phyloP scores from a whole-genome alignment of 2,329 filamentous ascomycete species.

The Escovopsis sp. region DNA sequence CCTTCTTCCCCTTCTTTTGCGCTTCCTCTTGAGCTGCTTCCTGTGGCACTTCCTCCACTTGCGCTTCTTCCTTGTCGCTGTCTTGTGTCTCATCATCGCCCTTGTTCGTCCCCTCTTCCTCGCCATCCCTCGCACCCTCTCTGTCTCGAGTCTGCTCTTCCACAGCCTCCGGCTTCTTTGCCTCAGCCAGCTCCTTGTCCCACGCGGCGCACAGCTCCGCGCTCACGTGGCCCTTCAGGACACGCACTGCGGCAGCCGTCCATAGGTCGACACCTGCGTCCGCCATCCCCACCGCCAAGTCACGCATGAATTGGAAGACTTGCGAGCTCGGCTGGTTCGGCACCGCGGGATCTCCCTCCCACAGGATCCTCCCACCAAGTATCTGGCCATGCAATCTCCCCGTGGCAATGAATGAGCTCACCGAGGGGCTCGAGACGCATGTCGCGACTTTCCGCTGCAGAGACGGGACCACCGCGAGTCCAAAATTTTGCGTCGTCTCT shows the following conservation, averaged over 20 bases:
- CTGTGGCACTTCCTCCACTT: constrained; percentile 6
- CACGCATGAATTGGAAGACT: constrained; percentile 56
- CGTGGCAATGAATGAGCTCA: constrained; percentile 38
- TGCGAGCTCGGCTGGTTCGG: constrained; percentile 66
- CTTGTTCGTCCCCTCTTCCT: constrained; percentile 6
- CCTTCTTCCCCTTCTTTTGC: constrained; percentile 4
- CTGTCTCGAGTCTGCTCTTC: constrained; percentile 4
- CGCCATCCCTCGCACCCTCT: constrained; percentile 3
- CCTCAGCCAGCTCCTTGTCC: constrained; percentile 25
- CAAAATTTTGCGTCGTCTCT: constrained; percentile 36
- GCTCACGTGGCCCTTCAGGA: constrained; percentile 44
- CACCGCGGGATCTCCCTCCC: constrained; percentile 63
- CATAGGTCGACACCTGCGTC: constrained; percentile 63
- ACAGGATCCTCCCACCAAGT: constrained; percentile 38
- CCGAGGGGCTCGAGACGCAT: constrained; percentile 32
- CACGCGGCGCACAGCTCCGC: constrained; percentile 34
- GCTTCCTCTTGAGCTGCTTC: constrained; percentile 4
- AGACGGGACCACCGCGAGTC: constrained; percentile 41
- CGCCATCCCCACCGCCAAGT: constrained; percentile 52
- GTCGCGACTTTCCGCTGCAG: constrained; percentile 48
- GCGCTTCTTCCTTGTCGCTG: constrained; percentile 3
- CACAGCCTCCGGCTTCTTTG: constrained; percentile 6
- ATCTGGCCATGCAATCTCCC: constrained; percentile 18
- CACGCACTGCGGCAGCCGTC: constrained; percentile 50
- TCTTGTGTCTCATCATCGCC: constrained; percentile 4